Base-by-base conservation (phyloP, 495 filamentous ascomycete genomes). In the Echria macrotheca region DNA sequence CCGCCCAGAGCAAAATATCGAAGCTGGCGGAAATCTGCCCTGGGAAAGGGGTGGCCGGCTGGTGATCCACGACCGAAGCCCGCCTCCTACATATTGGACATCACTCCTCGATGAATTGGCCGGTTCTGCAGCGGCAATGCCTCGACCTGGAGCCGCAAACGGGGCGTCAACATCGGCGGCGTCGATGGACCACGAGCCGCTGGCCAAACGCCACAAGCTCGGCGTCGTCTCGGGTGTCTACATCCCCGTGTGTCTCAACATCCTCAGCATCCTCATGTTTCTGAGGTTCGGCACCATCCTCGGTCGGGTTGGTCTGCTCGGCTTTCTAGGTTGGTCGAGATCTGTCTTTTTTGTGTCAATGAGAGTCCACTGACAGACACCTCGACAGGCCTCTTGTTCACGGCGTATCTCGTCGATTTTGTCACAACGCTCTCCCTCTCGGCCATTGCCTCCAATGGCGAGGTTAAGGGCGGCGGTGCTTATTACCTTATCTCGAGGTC, bases 191-290 rank as follows among this genome's bases (percentile, higher is more conserved):
- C 52, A 52, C n/a, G 61, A 60, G 29, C 52, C 54, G 18, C 18
- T 56, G 9, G 50, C 41, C 52, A 72, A 65, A 58, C 65, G 65
- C 38, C 47, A 70, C 50, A 91, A 89, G 62, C 74, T 91, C 44
- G 83, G 85, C 12, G 81, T 80, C 3, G 83, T 86, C 58, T 84
- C 85, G 8, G 86, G 86, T 6, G 89, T 93, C 31, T 95, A 90
- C 62, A 84, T 93, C 17, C 89, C 89, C 18, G 89, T 87, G 5
- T 89, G 81, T 38, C 68, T 93, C 55, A 95, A 94, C 66, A 87
- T 94, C n/a, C 68, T 94, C 39, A 91, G 87, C 53, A 95, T 95
- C 70, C 78, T 95, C 33, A 93, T 94, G 89, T 95, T 95, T 68
- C 71, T 91, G 63, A 75, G 86, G 22, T 91, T 91, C 58, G 86